Evolutionary conservation across 1,284 basidiomycete species (phyloP).

Genomic region (Cutaneotrichosporon dermatis): DNA sequence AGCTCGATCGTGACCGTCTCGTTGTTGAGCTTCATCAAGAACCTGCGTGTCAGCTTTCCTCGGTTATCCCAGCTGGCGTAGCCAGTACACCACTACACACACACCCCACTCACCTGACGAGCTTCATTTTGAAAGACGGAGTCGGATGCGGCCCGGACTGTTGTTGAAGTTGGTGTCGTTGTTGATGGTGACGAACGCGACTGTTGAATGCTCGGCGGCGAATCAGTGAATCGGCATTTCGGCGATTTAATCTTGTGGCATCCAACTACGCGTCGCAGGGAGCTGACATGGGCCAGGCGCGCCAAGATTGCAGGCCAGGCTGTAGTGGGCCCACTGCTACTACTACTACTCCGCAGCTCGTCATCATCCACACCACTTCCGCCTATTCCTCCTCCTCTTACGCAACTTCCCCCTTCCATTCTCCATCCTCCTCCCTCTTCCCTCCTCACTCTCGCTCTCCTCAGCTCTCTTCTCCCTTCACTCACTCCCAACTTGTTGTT

Average conservation of each 20-base stretch:
- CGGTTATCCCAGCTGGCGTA: no score
- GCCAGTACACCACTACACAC: no score
- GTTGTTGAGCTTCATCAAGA: slow-evolving; percentile 99
- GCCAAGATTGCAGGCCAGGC: no score
- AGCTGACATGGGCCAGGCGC: no score
- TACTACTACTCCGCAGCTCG: neutral
- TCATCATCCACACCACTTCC: neutral
- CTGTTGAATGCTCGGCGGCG: neutral
- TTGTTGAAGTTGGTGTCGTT: slow-evolving; percentile 5
- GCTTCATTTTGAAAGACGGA: slow-evolving; percentile 51
- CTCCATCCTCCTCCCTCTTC: slow-evolving; percentile 4
- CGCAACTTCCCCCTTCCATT: slow-evolving; percentile 1
- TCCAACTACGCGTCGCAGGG: no score
- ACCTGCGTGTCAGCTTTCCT: slow-evolving; percentile 56
- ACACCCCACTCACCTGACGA: slow-evolving; percentile 48
- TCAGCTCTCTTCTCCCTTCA: neutral
- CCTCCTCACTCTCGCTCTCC: slow-evolving; percentile 1
- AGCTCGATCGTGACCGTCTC: slow-evolving; percentile 98
- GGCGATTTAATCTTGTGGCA: neutral
- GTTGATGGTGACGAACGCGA: slow-evolving; percentile 1
- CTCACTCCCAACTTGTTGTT: neutral
- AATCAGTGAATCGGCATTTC: neutral
- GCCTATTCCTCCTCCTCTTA: neutral
- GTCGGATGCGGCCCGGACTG: slow-evolving; percentile 25
- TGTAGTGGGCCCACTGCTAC: neutral